phyloP scores from a whole-genome alignment of 208 protist species.

The Naegleria lovaniensis region DNA sequence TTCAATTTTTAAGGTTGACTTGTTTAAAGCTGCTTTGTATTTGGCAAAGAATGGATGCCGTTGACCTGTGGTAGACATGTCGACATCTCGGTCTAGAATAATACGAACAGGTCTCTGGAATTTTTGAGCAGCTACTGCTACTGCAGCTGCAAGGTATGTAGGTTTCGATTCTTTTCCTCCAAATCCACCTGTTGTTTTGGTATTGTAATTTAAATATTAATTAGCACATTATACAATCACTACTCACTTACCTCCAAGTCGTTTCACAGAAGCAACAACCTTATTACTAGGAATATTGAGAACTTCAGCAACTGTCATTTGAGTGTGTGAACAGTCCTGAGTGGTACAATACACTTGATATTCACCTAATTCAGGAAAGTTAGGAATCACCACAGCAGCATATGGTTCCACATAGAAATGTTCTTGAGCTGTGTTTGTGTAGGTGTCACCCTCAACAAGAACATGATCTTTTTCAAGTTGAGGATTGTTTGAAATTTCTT shows the following conservation, averaged over 20 bases:
- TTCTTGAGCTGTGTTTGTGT: conserved; percentile 70
- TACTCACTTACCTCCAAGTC: conserved; percentile 55
- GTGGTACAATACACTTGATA: conserved; percentile 56
- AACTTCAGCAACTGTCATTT: conserved; percentile 43
- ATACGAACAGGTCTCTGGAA: conserved; percentile 50
- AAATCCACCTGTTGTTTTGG: no score
- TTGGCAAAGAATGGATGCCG: conserved; percentile 32
- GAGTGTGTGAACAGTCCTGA: conserved; percentile 70
- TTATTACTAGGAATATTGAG: not conserved
- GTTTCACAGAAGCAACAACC: not conserved
- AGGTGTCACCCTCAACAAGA: conserved; percentile 50
- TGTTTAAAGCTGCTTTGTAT: not conserved
- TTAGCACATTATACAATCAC: no score
- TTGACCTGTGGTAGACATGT: conserved; percentile 62
- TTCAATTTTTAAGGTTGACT: not conserved
- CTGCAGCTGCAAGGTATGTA: conserved; percentile 23
- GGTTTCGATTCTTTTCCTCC: conserved; percentile 77
- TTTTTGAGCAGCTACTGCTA: conserved; percentile 57
- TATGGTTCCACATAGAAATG: conserved; percentile 84
- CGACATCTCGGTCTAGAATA: conserved; percentile 54
- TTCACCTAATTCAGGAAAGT: conserved; percentile 35
- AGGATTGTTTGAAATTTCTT: not conserved
- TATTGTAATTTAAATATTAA: no score
- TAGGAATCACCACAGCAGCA: conserved; percentile 51
- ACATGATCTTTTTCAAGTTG: conserved; percentile 15